phyloP scores from a whole-genome alignment of 2,329 filamentous ascomycete species.

The Fusarium sp. region DNA sequence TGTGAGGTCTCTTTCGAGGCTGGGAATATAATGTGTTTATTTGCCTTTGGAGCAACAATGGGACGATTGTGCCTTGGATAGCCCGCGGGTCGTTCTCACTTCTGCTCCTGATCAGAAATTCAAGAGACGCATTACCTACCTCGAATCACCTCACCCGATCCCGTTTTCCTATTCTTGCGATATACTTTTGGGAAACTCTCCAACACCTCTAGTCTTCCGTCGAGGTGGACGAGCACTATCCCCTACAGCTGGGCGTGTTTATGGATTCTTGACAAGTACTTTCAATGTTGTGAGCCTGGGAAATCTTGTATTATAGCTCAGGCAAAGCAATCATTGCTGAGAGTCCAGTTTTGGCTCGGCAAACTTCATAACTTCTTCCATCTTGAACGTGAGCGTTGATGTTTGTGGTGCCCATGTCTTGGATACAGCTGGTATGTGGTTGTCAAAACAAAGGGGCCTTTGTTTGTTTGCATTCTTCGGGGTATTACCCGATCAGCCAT shows the following conservation, averaged over 20 bases:
- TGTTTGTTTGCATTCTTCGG: not conserved
- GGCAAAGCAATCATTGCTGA: slow-evolving; percentile 49
- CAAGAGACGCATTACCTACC: slow-evolving; percentile 40
- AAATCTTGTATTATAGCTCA: slow-evolving; percentile 43
- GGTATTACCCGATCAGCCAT: not conserved
- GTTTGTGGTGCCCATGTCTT: not conserved
- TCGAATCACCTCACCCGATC: slow-evolving; percentile 22
- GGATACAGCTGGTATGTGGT: not conserved
- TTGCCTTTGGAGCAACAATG: slow-evolving; percentile 37
- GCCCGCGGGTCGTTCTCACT: slow-evolving; percentile 38
- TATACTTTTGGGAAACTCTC: slow-evolving; percentile 9
- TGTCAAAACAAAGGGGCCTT: slow-evolving; percentile 7
- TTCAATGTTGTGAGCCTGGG: slow-evolving; percentile 42
- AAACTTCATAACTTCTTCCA: slow-evolving; percentile 6
- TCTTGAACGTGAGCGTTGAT: not conserved
- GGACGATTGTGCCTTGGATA: slow-evolving; percentile 44
- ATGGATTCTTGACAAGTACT: slow-evolving; percentile 50
- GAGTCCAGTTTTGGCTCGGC: slow-evolving; percentile 57
- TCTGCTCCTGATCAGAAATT: slow-evolving; percentile 27
- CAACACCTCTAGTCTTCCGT: slow-evolving; percentile 6
- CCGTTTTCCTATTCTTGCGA: slow-evolving; percentile 35
- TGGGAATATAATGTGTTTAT: slow-evolving; percentile 51
- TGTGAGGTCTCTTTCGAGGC: slow-evolving; percentile 46
- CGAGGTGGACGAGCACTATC: slow-evolving; percentile 2
- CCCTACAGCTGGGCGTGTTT: slow-evolving; percentile 51